A percentile compares a stretch with the other conserved stretches of the same genome.
Conservation (phyloP, 2,329 filamentous ascomycete species). For the Beauveria sp. region DNA sequence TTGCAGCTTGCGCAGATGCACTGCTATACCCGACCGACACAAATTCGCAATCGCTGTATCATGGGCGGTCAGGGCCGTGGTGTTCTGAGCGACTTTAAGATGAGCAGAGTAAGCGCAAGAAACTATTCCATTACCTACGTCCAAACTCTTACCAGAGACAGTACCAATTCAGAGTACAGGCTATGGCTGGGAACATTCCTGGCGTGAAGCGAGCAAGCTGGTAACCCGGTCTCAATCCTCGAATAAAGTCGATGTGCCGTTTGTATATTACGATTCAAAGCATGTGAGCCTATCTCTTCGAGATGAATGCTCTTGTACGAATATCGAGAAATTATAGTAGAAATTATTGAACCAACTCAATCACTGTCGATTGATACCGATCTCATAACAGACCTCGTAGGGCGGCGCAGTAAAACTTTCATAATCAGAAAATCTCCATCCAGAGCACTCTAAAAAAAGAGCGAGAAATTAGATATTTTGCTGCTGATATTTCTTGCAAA, state of each 20-base stretch:
- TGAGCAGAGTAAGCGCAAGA: constrained; percentile 66
- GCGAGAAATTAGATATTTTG: neutral
- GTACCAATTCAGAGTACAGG: constrained; percentile 91
- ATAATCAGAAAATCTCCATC: neutral
- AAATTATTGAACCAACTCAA: neutral
- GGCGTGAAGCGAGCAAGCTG: constrained; percentile 96
- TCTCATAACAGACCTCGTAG: neutral
- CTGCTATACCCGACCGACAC: constrained; percentile 85
- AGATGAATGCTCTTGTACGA: constrained; percentile 2
- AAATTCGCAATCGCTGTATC: constrained; percentile 90
- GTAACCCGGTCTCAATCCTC: constrained; percentile 43
- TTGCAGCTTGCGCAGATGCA: constrained; percentile 93
- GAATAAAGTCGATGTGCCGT: neutral
- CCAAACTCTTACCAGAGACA: constrained; percentile 33
- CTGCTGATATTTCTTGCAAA: no score
- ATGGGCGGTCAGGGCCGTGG: constrained; percentile 83
- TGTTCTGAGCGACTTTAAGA: constrained; percentile 87
- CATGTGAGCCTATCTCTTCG: neutral
- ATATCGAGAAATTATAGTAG: neutral
- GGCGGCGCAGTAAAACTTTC: neutral
- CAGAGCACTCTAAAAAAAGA: neutral
- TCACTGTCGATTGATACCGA: neutral
- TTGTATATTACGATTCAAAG: constrained; percentile 9
- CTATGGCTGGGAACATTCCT: constrained; percentile 74
- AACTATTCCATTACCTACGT: neutral